Evolutionary conservation across 108 stramenopile species (phyloP).

Genomic region (Phaeodactylum tricornutum): DNA sequence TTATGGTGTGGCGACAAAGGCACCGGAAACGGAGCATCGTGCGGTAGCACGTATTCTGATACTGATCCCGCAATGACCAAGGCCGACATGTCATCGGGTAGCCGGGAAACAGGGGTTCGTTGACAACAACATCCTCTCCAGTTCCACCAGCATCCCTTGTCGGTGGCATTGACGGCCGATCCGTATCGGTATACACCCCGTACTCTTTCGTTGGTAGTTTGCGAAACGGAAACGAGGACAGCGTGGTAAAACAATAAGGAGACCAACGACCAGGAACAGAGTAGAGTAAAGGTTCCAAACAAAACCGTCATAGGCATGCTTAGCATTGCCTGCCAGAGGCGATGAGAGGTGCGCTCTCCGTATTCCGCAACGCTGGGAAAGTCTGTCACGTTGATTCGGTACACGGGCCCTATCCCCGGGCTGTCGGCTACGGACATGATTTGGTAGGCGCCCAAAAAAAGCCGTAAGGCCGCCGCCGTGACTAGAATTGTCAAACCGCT

Average conservation of each 20-base stretch:
- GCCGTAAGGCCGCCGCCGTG: slow-evolving; percentile 27
- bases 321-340: slow-evolving; percentile 28
- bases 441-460: slow-evolving; percentile 32
- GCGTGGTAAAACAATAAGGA: slow-evolving; percentile 65
- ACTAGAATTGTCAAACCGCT: slow-evolving; percentile 40
- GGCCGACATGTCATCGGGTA: slow-evolving; percentile 22
- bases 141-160: slow-evolving; percentile 63
- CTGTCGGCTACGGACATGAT: slow-evolving; percentile 7
- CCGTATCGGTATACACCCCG: slow-evolving; percentile 63
- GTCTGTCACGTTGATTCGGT: slow-evolving; percentile 2
- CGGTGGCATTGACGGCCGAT: slow-evolving; percentile 37
- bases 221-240: slow-evolving; percentile 60
- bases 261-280: slow-evolving; percentile 72
- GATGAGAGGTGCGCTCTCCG: slow-evolving; percentile 11
- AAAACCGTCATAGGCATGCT: slow-evolving; percentile 42
- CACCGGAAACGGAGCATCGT: no score
- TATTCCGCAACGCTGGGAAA: neutral
- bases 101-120: slow-evolving; percentile 13
- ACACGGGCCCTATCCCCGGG: slow-evolving; percentile 1
- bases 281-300: slow-evolving; percentile 46
- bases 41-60: no score
- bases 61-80: slow-evolving; percentile 4
- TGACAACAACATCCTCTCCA: slow-evolving; percentile 44
- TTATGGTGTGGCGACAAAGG: no score
- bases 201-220: slow-evolving; percentile 82